phyloP scores from a whole-genome alignment of 2,329 filamentous ascomycete species.

The Colletotrichum sp. region DNA sequence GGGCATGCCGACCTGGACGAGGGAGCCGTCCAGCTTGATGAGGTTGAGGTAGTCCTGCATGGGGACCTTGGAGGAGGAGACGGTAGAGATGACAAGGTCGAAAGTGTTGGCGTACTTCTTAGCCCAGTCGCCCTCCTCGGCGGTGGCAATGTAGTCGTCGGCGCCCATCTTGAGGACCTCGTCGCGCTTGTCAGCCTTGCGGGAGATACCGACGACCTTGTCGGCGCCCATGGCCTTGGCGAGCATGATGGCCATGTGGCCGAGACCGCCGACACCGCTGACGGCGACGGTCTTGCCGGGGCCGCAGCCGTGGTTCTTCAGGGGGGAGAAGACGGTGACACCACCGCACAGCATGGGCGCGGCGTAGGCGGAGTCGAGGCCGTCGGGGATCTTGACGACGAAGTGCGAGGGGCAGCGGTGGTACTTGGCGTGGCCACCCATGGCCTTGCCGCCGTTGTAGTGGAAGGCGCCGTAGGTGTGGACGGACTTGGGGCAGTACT shows the following conservation, averaged over 20 bases:
- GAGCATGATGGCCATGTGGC: conserved; percentile 72
- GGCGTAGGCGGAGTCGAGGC: conserved; percentile 42
- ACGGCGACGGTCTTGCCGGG: conserved; percentile 72
- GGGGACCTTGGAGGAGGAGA: conserved; percentile 49
- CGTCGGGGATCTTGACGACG: conserved; percentile 51
- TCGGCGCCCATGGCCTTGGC: conserved; percentile 72
- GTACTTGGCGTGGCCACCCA: conserved; percentile 44
- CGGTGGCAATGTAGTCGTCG: conserved; percentile 49
- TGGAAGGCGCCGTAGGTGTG: conserved; percentile 58
- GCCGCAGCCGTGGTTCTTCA: conserved; percentile 67
- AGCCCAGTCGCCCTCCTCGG: conserved; percentile 59
- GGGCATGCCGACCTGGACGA: conserved; percentile 67
- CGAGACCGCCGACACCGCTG: conserved; percentile 71
- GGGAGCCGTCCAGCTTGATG: conserved; percentile 58
- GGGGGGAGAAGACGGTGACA: conserved; percentile 69
- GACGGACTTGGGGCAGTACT: conserved; percentile 36
- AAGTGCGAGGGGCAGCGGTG: conserved; percentile 49
- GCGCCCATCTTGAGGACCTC: conserved; percentile 64
- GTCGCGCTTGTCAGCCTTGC: conserved; percentile 54
- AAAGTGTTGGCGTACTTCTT: conserved; percentile 55
- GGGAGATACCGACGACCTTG: conserved; percentile 64
- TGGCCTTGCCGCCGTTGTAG: conserved; percentile 23
- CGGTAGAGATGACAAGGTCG: conserved; percentile 65
- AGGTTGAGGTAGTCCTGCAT: conserved; percentile 65
- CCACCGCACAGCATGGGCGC: conserved; percentile 76